phyloP scores from a whole-genome alignment of 1,284 basidiomycete species.

The Boletus nobilissimus region DNA sequence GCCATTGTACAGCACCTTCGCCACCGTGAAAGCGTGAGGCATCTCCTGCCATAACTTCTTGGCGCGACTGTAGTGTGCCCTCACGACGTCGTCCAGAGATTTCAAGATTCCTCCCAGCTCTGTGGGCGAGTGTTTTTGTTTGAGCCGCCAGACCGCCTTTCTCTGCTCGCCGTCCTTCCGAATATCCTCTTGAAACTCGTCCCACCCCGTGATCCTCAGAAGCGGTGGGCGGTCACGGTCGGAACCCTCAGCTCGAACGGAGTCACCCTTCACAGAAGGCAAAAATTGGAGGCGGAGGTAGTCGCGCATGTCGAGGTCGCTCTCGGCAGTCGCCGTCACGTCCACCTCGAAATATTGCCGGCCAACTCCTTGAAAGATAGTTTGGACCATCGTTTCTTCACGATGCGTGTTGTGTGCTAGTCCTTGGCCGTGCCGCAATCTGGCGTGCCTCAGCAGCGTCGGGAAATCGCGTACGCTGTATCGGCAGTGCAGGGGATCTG shows the following conservation, averaged over 20 bases:
- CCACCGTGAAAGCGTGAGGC: conserved; percentile 5
- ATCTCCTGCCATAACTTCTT: background rate
- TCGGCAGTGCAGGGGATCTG: conserved; percentile 12
- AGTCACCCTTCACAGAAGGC: background rate
- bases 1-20: conserved; percentile 20
- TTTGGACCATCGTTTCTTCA: conserved; percentile 15
- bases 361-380: conserved; percentile 10
- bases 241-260: background rate
- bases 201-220: conserved; percentile 23
- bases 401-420: background rate
- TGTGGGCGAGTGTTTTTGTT: background rate
- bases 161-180: conserved; percentile 9
- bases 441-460: conserved; percentile 10
- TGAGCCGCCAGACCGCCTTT: conserved; percentile 1
- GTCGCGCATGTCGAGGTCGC: conserved; percentile 7
- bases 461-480: conserved; percentile 21
- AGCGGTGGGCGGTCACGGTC: conserved; percentile 14
- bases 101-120: conserved; percentile 7
- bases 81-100: background rate
- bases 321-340: background rate
- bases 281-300: conserved; percentile 17
- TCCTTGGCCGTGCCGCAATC: background rate
- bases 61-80: background rate
- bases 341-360: conserved; percentile 26
- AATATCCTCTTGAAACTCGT: conserved; percentile 12